Percentiles rank a stretch among this genome's conserved stretches.
Conservation (phyloP, 441 rosid species). For the Erodium trifolium region DNA sequence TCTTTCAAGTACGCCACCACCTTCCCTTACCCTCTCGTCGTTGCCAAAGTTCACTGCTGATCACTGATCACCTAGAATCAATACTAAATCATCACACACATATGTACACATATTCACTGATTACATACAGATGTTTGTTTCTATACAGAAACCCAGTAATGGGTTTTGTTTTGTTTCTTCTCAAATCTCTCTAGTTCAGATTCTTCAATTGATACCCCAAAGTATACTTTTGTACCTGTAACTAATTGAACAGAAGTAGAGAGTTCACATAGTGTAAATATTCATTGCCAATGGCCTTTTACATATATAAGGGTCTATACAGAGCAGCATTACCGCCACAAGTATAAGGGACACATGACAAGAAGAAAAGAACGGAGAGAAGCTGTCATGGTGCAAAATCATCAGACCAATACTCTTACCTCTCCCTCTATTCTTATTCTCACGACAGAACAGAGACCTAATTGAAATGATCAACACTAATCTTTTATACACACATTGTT, state of each 20-base stretch:
- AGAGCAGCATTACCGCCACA: background rate
- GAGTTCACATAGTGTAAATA: background rate
- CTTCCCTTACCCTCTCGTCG: constrained; percentile 61
- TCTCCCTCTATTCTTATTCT: background rate
- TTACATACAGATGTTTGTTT: too few species aligned
- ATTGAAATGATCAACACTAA: background rate
- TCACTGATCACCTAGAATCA: background rate
- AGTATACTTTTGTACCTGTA: background rate
- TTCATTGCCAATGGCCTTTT: constrained; percentile 1
- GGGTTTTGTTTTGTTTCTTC: background rate
- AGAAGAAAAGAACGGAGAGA: background rate
- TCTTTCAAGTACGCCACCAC: constrained; percentile 75
- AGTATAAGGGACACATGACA: background rate
- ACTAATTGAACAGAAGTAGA: background rate
- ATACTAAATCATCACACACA: too few species aligned
- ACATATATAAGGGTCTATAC: background rate
- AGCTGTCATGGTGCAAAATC: background rate
- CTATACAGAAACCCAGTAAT: too few species aligned
- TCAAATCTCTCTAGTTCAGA: too few species aligned
- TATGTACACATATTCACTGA: too few species aligned
- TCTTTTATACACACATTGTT: constrained; percentile 18
- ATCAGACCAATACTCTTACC: background rate
- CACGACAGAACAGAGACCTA: background rate
- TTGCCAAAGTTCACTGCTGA: constrained; percentile 52
- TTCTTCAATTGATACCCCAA: background rate